phyloP scores from a whole-genome alignment of 2,329 filamentous ascomycete species.

The Phialocephala subalpina region DNA sequence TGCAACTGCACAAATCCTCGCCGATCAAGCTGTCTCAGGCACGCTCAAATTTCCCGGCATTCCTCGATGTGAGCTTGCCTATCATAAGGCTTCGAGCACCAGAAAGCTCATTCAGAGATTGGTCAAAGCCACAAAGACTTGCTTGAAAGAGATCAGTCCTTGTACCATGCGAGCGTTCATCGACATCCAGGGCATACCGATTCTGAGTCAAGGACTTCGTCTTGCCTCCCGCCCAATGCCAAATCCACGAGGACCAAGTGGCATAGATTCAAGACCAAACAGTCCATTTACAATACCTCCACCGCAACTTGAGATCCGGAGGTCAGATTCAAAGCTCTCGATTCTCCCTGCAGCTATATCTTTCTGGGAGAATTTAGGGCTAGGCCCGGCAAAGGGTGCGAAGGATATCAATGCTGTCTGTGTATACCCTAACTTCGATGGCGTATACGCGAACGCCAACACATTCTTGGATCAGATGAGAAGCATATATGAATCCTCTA shows the following conservation, averaged over 20 bases:
- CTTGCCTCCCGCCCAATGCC: slow-evolving; percentile 46
- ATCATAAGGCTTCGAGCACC: slow-evolving; percentile 36
- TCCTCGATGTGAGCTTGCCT: slow-evolving; percentile 14
- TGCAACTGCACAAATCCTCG: slow-evolving; percentile 74
- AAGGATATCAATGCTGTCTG: slow-evolving; percentile 79
- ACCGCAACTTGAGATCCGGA: slow-evolving; percentile 76
- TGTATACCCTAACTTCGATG: slow-evolving; percentile 72
- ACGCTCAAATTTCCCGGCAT: slow-evolving; percentile 43
- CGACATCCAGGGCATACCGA: slow-evolving; percentile 64
- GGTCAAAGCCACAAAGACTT: slow-evolving; percentile 53
- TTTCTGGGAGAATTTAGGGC: slow-evolving; percentile 84
- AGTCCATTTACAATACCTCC: slow-evolving; percentile 69
- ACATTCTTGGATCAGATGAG: slow-evolving; percentile 74
- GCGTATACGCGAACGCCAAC: slow-evolving; percentile 66
- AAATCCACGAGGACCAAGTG: slow-evolving; percentile 33
- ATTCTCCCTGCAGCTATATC: slow-evolving; percentile 76
- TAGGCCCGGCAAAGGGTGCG: slow-evolving; percentile 73
- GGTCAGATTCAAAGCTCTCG: slow-evolving; percentile 74
- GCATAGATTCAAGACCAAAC: slow-evolving; percentile 50
- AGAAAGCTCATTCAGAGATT: slow-evolving; percentile 50
- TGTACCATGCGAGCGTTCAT: slow-evolving; percentile 59
- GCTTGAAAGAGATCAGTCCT: slow-evolving; percentile 51
- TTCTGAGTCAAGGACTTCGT: slow-evolving; percentile 59
- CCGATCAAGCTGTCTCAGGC: slow-evolving; percentile 71
- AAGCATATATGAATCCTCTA: slow-evolving; percentile 76